These are phyloP conservation scores for Russula vinacea DNA, from an alignment of 768 basidiomycete species.

Conservation along the genomic window DNA sequence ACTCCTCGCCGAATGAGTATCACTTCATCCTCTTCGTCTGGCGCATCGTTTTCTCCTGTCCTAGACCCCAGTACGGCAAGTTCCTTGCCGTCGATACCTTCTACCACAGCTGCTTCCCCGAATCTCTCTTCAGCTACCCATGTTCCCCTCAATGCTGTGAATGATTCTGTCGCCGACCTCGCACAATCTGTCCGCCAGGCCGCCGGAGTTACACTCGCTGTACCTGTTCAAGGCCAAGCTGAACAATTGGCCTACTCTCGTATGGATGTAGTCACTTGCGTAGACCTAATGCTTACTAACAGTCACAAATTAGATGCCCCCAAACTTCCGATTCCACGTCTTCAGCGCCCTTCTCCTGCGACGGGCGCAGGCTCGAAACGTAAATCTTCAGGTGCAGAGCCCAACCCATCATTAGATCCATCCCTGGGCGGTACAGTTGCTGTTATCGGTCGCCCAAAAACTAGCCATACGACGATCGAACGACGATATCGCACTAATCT, in stretches of 20 bases:
- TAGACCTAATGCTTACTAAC: not conserved
- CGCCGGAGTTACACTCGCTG: conserved; percentile 41
- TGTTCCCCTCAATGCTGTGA: conserved; percentile 29
- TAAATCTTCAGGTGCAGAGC: conserved; percentile 28
- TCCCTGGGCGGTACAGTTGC: conserved; percentile 28
- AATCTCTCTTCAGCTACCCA: conserved; percentile 44
- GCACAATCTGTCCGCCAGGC: conserved; percentile 40
- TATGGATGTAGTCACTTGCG: not conserved
- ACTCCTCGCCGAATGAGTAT: conserved; percentile 48
- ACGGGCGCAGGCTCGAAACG: conserved; percentile 32
- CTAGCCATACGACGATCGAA: conserved; percentile 87
- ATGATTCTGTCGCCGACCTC: conserved; percentile 39
- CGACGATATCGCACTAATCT: conserved; percentile 85
- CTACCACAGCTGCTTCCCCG: conserved; percentile 7
- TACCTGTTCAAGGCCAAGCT: conserved; percentile 39
- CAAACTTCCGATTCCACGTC: conserved; percentile 51
- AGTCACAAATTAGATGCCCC: conserved; percentile 28
- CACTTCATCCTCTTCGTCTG: conserved; percentile 55
- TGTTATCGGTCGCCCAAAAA: conserved; percentile 59
- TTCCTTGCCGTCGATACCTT: conserved; percentile 12
- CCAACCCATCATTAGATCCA: conserved; percentile 27
- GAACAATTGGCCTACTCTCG: conserved; percentile 35
- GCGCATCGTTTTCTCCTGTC: conserved; percentile 51
- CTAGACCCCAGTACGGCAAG: conserved; percentile 42
- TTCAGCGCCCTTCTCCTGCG: conserved; percentile 46